A percentile compares a stretch with the other conserved stretches of the same genome.
These are phyloP conservation scores for Russula ochroleuca DNA, from an alignment of 768 basidiomycete species.

Conservation along the genomic window DNA sequence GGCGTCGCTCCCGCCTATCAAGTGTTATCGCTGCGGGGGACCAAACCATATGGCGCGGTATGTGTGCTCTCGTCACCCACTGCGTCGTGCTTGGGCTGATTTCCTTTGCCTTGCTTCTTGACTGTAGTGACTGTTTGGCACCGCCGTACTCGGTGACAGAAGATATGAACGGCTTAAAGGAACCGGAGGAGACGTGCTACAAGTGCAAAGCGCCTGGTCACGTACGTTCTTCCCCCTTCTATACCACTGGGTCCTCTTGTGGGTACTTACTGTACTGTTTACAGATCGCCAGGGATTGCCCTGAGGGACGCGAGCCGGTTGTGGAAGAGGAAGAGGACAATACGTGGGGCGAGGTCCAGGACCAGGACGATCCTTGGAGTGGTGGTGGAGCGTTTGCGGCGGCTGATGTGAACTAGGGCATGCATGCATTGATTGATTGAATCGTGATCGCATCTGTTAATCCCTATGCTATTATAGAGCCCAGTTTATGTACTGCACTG, in stretches of 20 bases:
- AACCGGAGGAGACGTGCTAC: slow-evolving; percentile 78
- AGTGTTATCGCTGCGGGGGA: slow-evolving; percentile 87
- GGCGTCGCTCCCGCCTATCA: slow-evolving; percentile 73
- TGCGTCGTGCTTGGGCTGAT: too few relatives aligned
- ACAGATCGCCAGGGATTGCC: slow-evolving; percentile 38
- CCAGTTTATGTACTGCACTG: too few relatives aligned
- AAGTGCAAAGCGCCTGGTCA: slow-evolving; percentile 87
- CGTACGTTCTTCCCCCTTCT: slow-evolving; percentile 48
- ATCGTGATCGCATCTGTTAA: not conserved
- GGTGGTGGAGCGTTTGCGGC: slow-evolving; percentile 3
- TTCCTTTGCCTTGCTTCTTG: slow-evolving; percentile 10
- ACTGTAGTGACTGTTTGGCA: slow-evolving; percentile 81
- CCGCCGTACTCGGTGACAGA: slow-evolving; percentile 52
- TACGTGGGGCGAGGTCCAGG: slow-evolving; percentile 22
- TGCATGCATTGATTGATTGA: slow-evolving; percentile 1
- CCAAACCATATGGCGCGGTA: slow-evolving; percentile 85
- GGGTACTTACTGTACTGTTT: not conserved
- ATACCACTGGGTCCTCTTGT: not conserved
- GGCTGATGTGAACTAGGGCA: slow-evolving; percentile 4
- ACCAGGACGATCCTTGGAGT: slow-evolving; percentile 12
- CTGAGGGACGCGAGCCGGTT: slow-evolving; percentile 31
- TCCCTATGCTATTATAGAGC: slow-evolving; percentile 3
- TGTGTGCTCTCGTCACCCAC: not conserved
- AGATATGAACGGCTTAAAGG: slow-evolving; percentile 40
- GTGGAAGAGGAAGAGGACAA: slow-evolving; percentile 15